phyloP scores from a whole-genome alignment of 129 eudicot genomes.

The Glebionis coronaria region DNA sequence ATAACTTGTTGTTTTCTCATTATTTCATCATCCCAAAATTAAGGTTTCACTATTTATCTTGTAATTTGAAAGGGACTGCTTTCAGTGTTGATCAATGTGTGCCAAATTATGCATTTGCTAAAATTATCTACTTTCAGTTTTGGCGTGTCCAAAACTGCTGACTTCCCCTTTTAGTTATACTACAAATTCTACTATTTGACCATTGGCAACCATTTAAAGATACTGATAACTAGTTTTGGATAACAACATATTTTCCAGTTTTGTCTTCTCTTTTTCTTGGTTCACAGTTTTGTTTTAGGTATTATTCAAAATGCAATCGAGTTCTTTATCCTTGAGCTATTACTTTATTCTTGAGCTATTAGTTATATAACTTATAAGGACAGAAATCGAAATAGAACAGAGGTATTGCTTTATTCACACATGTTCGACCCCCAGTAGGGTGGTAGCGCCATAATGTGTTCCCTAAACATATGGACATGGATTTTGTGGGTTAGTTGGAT shows the following conservation, averaged over 20 bases:
- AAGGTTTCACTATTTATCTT: slow-evolving; percentile 5
- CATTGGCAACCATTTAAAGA: neutral
- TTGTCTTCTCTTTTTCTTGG: neutral
- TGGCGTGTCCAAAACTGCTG: neutral
- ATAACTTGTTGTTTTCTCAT: neutral
- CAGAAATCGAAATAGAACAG: neutral
- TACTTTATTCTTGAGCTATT: slow-evolving; percentile 1
- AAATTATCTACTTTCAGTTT: neutral
- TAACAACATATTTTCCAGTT: neutral
- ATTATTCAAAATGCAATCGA: neutral
- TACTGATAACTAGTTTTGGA: no score
- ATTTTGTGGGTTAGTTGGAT: neutral
- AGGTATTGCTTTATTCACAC: slow-evolving; percentile 5
- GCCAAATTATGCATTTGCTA: no score
- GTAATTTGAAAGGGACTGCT: neutral
- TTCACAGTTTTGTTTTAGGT: neutral
- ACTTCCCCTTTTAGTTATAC: neutral
- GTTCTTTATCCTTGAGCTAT: no score
- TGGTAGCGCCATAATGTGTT: neutral
- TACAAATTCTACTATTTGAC: neutral
- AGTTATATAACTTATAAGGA: neutral
- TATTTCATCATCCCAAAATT: neutral
- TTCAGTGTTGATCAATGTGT: no score
- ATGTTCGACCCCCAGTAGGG: neutral
- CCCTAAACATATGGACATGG: neutral